phyloP scores from a whole-genome alignment of 257 asterid genomes.

The Solanum megistacrolobum region DNA sequence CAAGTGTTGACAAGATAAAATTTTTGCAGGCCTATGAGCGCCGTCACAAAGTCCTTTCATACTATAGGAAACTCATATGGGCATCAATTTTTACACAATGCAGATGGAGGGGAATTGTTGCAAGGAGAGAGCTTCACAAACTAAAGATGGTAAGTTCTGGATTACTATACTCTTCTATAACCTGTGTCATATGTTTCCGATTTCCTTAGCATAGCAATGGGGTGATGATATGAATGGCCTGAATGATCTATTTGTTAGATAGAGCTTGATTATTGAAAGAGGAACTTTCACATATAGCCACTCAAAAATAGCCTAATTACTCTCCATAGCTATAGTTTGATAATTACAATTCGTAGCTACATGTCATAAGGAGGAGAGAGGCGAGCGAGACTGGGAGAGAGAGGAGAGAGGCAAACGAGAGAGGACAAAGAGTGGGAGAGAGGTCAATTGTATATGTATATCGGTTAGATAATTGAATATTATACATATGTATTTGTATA shows the following conservation, averaged over 20 bases:
- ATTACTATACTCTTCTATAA: neutral
- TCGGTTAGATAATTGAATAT: too few species aligned
- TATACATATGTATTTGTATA: too few species aligned
- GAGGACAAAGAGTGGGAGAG: too few species aligned
- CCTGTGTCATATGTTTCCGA: neutral
- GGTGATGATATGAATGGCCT: neutral
- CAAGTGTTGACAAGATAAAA: constrained; percentile 10
- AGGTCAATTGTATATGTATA: too few species aligned
- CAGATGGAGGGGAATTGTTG: constrained; percentile 86
- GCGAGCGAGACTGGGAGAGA: too few species aligned
- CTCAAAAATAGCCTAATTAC: too few species aligned
- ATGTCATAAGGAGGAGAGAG: too few species aligned
- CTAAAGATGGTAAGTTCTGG: constrained; percentile 60
- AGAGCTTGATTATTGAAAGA: neutral
- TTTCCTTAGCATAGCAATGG: neutral
- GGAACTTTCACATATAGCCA: too few species aligned
- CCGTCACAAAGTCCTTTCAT: constrained; percentile 57
- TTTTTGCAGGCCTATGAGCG: constrained; percentile 77
- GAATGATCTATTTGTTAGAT: neutral
- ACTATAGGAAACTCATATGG: constrained; percentile 59
- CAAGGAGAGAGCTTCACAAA: constrained; percentile 72
- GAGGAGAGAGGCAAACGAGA: too few species aligned
- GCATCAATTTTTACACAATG: constrained; percentile 67
- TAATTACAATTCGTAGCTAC: too few species aligned
- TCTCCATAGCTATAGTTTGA: too few species aligned